Evolutionary conservation across 1,284 basidiomycete species (phyloP), one percentile per base, ranked within the genome.

Genomic region (Ganoderma lucidum): DNA sequence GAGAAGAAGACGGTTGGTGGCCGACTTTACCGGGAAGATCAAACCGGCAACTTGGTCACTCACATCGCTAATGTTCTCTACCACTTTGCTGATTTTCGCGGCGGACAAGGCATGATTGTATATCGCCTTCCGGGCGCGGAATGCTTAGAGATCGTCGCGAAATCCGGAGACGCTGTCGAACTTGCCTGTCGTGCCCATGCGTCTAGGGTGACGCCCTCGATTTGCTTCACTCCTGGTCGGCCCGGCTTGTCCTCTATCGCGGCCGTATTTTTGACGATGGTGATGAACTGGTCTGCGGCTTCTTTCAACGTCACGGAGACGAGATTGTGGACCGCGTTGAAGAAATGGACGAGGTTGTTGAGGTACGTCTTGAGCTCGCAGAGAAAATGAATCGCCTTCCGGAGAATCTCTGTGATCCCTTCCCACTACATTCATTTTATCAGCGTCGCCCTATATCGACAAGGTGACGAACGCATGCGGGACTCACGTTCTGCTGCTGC

Each of bases 281-380:
- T 65, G 41, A 69, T 69, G 45, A 69, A 65, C 45, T 66, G 53
- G 28, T 69, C 48, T 3, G 65, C 62, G 14, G 61, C 63, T 14
- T 55, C 62, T 12, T 53, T 42, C 5, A 69, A 39, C 8, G 64
- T 66, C 35, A 64, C 30, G 19, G 68, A 69, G 41, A 69, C 68
- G 45, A 69, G 58, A 14, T 63, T 69, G 55, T 69, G 63, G 3
- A 69, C 68, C 2, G 61, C 44, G 41, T 59, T 62, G 45, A 69
- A 69, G 62, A 69, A 69, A 14, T 66, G 64, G 8, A 69, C 68
- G 44, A 69, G 64, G 37, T 66, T 66, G 64, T 69, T 66, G 15
- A 69, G 62, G 56, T 66, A 69, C 35, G 10, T 39, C 64, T 66
- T 69, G 51, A 69, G 62, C 68, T 69, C 61, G 64, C 62, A 66